phyloP scores from a whole-genome alignment of 306 rosid genomes.

The Arachis stenosperma region DNA sequence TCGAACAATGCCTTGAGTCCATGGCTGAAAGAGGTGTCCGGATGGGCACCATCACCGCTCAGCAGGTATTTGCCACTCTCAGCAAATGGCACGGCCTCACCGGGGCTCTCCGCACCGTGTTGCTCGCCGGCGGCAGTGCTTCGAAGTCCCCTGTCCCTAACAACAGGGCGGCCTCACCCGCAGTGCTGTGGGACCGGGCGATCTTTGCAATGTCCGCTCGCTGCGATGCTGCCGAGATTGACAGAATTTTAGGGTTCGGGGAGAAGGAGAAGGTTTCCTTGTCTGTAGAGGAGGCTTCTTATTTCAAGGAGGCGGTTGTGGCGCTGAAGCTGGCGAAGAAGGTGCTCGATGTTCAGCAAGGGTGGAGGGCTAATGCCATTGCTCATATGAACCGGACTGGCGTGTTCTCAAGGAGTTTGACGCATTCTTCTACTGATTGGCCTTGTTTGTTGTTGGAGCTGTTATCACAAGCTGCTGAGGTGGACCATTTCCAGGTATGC shows the following conservation, averaged over 20 bases:
- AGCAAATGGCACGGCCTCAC: conserved; percentile 73
- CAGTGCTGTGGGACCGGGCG: conserved; percentile 82
- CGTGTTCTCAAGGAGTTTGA: conserved; percentile 68
- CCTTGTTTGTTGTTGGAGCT: conserved; percentile 85
- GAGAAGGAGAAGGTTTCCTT: conserved; percentile 51
- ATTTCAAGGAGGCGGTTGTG: conserved; percentile 67
- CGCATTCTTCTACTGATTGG: conserved; percentile 86
- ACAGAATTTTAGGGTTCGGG: conserved; percentile 53
- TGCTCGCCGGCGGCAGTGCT: conserved; percentile 24
- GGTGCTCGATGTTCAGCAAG: conserved; percentile 66
- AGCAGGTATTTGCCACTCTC: conserved; percentile 65
- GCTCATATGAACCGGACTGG: conserved; percentile 66
- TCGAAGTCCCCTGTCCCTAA: conserved; percentile 41
- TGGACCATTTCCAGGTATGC: conserved; percentile 88
- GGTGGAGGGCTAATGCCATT: conserved; percentile 77
- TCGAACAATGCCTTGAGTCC: conserved; percentile 77
- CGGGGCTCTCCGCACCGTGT: conserved; percentile 54
- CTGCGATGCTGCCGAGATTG: conserved; percentile 61
- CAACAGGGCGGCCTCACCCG: conserved; percentile 44
- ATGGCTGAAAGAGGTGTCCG: conserved; percentile 72
- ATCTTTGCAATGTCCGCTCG: conserved; percentile 54
- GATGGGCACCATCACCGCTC: conserved; percentile 70
- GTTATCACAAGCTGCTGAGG: conserved; percentile 89
- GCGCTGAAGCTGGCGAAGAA: conserved; percentile 81
- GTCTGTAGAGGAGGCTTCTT: conserved; percentile 74